These are phyloP conservation scores for Musa troglodytarum DNA, from an alignment of 176 grass and related monocot species.

Conservation along the genomic window DNA sequence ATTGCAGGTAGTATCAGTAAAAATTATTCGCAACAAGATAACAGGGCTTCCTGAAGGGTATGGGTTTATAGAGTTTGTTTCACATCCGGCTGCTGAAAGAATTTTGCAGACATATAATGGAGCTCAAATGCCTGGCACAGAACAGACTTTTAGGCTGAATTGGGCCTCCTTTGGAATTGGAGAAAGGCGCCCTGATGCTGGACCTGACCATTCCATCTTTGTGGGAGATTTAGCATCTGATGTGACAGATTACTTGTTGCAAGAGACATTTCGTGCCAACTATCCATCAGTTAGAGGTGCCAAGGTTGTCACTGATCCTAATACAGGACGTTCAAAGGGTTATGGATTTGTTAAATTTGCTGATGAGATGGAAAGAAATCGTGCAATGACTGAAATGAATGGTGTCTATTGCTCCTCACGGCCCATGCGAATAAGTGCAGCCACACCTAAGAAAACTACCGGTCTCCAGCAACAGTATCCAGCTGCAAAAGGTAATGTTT, in stretches of 20 bases:
- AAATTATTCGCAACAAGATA: conserved; percentile 93
- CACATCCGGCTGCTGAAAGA: conserved; percentile 84
- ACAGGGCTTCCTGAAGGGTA: conserved; percentile 88
- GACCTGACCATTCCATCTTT: conserved; percentile 86
- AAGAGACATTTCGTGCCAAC: conserved; percentile 81
- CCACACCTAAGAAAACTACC: conserved; percentile 73
- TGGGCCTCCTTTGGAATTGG: conserved; percentile 97
- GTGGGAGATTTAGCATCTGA: conserved; percentile 96
- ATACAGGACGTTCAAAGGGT: conserved; percentile 90
- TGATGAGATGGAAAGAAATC: conserved; percentile 94
- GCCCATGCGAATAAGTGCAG: conserved; percentile 91
- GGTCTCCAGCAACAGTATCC: conserved; percentile 59
- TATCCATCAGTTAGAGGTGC: conserved; percentile 89
- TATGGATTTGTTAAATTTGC: conserved; percentile 99
- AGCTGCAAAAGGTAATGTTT: conserved; percentile 49
- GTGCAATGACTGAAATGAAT: conserved; percentile 98
- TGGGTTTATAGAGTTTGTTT: conserved; percentile 95
- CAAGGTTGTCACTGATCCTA: conserved; percentile 98
- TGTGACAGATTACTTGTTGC: conserved; percentile 96
- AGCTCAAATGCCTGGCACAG: conserved; percentile 87
- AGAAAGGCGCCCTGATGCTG: conserved; percentile 66
- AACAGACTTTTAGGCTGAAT: conserved; percentile 92
- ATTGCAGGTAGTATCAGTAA: conserved; percentile 66
- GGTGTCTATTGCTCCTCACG: conserved; percentile 91
- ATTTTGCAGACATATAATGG: conserved; percentile 85